Evolutionary conservation across 805 yeast genomes (phyloP), one percentile per base, ranked within the genome.

Genomic region (Candida ipomoeae): DNA sequence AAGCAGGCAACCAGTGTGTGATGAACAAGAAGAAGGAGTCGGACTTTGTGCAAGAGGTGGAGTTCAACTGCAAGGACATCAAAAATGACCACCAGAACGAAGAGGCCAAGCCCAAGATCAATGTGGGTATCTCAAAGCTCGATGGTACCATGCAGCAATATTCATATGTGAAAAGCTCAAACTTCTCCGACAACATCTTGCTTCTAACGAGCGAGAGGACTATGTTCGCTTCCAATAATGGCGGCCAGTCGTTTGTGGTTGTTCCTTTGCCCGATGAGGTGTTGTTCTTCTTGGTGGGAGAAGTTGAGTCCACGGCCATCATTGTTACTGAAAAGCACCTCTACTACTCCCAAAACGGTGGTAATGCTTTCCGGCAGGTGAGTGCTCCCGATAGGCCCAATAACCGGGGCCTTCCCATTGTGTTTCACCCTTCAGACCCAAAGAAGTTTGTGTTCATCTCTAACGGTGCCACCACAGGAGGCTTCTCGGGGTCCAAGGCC

Each of bases 381-480:
- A 62, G 70, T 5, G 71, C 81, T 6, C 79, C 18, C 69, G 73
- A 17, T 73, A 83, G 14, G 66, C 72, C 51, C 66, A 67, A 35
- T 45, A 53, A 34, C 67, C 66, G 4, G 58, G 60, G 31, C 55
- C 44, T 71, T 39, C 75, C 80, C 1, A 61, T 90, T 37, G 70
- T 81, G 11, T 91, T 89, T 73, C 84, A 85, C 64, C 81, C 83
- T 23, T 67, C 67, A 6, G 75, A 81, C 52, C 61, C 78, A 0
- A 67, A 78, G 6, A 76, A 81, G 62, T 81, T 89, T 57, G 83
- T 94, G 35, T 85, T 87, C 77, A 78, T 79, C 57, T 87, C 94
- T 3, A 79, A 79, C 40, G 71, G 75, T 29, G 62, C 71, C 14
- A 54, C 97, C 0, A 74, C 74, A 6, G 40, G 40, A 3, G 40